Evolutionary conservation across 2,329 filamentous ascomycete genomes (phyloP).

Genomic region (Trichophyton mentagrophytes): DNA sequence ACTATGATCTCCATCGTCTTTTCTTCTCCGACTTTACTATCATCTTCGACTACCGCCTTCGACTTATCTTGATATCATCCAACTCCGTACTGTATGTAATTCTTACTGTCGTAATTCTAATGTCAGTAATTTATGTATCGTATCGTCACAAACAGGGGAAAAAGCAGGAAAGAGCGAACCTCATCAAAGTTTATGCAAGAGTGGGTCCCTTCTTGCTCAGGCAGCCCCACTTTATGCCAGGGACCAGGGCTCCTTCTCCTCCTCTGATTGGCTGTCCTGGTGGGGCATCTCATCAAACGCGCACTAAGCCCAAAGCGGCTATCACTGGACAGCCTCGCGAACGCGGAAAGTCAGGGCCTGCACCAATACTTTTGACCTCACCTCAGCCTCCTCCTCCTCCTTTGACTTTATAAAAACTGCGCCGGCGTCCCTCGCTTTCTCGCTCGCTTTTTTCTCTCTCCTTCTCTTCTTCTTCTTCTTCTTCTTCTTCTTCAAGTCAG

Average conservation of each 20-base stretch:
- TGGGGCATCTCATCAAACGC: slow-evolving; percentile 6
- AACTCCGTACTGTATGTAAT: too few relatives aligned
- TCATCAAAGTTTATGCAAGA: background rate
- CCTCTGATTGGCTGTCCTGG: slow-evolving; percentile 6
- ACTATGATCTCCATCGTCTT: background rate
- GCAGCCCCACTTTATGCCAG: background rate
- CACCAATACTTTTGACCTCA: background rate
- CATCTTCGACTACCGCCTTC: background rate
- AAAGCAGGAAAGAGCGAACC: background rate
- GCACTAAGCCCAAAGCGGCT: slow-evolving; percentile 3
- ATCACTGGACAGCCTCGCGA: slow-evolving; percentile 2
- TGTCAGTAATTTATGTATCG: background rate
- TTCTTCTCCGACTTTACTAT: background rate
- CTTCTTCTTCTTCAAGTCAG: background rate
- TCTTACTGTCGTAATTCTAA: background rate
- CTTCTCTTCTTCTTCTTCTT: slow-evolving; percentile 10
- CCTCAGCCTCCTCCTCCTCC: slow-evolving; percentile 6
- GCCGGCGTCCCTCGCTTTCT: too few relatives aligned
- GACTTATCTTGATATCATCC: too few relatives aligned
- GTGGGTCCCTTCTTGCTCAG: background rate
- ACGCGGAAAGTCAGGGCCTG: background rate
- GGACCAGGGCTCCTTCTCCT: background rate
- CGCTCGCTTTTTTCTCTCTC: slow-evolving; percentile 7
- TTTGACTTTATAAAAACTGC: background rate
- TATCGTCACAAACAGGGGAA: background rate